These are phyloP conservation scores for Fusarium protoensiforme DNA, from an alignment of 2,329 filamentous ascomycete species.

Conservation along the genomic window DNA sequence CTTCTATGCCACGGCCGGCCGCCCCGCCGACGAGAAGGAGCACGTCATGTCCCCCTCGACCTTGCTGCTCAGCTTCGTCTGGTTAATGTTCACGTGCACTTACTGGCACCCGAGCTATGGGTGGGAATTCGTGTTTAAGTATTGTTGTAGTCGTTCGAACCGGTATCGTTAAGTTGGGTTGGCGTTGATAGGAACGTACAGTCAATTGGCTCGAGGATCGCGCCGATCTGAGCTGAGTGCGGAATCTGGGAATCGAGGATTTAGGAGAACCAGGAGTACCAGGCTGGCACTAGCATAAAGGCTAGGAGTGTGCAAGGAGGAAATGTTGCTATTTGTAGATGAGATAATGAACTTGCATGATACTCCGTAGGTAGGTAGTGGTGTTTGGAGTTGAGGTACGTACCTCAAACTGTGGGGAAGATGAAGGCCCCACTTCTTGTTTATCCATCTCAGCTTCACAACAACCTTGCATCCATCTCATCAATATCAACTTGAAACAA, in stretches of 20 bases:
- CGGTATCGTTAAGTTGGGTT: neutral
- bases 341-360: neutral
- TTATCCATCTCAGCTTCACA: constrained; percentile 13
- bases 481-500: neutral
- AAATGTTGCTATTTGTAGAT: neutral
- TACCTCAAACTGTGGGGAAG: neutral
- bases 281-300: neutral
- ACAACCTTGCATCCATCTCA: constrained; percentile 2
- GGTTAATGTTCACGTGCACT: too few relatives aligned
- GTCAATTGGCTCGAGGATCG: too few relatives aligned
- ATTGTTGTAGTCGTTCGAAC: neutral
- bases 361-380: neutral
- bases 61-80: too few relatives aligned
- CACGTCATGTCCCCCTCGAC: neutral
- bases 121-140: too few relatives aligned
- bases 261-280: neutral
- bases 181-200: too few relatives aligned
- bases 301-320: neutral
- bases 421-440: constrained; percentile 1
- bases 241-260: too few relatives aligned
- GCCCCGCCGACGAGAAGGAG: neutral
- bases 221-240: too few relatives aligned
- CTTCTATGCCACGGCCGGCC: neutral
- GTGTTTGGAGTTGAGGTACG: neutral
- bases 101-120: too few relatives aligned